Evolutionary conservation across 176 grass and related monocot genomes (phyloP), one percentile per base, ranked within the genome.

Genomic region (Puccinellia tenuiflora): DNA sequence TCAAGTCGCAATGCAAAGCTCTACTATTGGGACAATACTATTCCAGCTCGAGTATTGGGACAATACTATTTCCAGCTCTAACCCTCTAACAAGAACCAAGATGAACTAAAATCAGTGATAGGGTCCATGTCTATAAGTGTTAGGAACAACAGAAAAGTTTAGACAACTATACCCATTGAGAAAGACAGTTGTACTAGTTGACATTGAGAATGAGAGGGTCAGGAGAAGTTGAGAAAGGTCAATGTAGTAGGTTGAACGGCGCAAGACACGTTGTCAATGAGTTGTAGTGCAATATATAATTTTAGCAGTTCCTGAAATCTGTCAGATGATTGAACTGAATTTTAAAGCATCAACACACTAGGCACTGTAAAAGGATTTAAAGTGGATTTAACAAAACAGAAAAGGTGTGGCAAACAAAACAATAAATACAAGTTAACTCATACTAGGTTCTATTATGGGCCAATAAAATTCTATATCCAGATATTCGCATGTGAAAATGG

Each of bases 301-400:
- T 73, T 84, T 64, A 37, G 60, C 70, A 70, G 69, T 45, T 89
- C 85, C 17, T 81, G 61, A 69, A 81, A 76, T 26, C n/a, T 61
- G 39, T 1, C 7, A 62, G 50, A 70, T 77, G 67, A 81, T 85
- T 81, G 39, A 85, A 59, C 3, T 40, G 29, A 50, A 47, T 33
- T 38, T 68, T 53, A 78, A 31, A 76, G 72, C 33, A 85, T 6
- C 62, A 80, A 62, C 43, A 65, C 64, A 45, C 42, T 37, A 81
- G 69, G 30, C 3, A 60, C 22, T 51, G 13, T 61, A 67, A 11
- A 88, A 67, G 5, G 51, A 75, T 50, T 48, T 81, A 25, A 85
- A 85, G 82, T 76, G 61, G 30, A 76, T 81, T 81, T 69, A 51
- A 81, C 29, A 69, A 51, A 60, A 65, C 13, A 53, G 69, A 25